phyloP scores from a whole-genome alignment of 2,329 filamentous ascomycete genomes.

The Tolypocladium tropicale region DNA sequence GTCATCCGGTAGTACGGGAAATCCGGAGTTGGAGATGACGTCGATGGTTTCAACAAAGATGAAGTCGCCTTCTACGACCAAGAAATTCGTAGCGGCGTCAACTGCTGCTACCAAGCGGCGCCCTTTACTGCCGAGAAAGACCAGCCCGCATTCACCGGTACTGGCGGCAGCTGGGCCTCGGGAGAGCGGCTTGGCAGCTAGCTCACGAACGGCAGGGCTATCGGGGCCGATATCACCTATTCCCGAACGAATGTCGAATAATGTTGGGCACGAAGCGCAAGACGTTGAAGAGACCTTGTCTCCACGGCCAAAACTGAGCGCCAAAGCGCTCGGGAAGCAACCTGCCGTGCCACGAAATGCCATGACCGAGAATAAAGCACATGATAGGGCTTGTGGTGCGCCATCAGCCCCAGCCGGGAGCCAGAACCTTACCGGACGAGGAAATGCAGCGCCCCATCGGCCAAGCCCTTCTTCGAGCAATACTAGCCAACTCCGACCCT shows the following conservation, averaged over 20 bases:
- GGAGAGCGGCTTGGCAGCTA: conserved; percentile 16
- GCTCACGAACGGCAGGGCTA: conserved; percentile 12
- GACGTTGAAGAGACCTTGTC: conserved; percentile 1
- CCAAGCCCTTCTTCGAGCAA: background rate
- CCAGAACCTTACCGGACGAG: background rate
- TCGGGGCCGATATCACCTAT: conserved; percentile 16
- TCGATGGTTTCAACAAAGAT: conserved; percentile 13
- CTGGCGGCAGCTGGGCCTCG: conserved; percentile 21
- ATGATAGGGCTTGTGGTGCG: background rate
- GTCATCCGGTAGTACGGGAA: conserved; percentile 30
- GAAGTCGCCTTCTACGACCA: conserved; percentile 15
- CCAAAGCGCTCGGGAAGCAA: conserved; percentile 39
- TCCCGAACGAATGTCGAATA: conserved; percentile 12
- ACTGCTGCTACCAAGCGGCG: conserved; percentile 30
- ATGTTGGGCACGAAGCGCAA: background rate
- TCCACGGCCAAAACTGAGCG: conserved; percentile 16
- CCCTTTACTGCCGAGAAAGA: conserved; percentile 32
- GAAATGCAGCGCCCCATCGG: background rate
- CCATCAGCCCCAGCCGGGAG: conserved; percentile 5
- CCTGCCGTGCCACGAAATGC: conserved; percentile 17
- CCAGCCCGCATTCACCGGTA: conserved; percentile 36
- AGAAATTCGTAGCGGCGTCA: conserved; percentile 34
- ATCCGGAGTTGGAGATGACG: conserved; percentile 19
- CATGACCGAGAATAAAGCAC: conserved; percentile 7
- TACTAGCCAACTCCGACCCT: background rate